Evolutionary conservation across 768 basidiomycete species (phyloP), one percentile per base, ranked within the genome.

Genomic region (Russula ochroleuca): DNA sequence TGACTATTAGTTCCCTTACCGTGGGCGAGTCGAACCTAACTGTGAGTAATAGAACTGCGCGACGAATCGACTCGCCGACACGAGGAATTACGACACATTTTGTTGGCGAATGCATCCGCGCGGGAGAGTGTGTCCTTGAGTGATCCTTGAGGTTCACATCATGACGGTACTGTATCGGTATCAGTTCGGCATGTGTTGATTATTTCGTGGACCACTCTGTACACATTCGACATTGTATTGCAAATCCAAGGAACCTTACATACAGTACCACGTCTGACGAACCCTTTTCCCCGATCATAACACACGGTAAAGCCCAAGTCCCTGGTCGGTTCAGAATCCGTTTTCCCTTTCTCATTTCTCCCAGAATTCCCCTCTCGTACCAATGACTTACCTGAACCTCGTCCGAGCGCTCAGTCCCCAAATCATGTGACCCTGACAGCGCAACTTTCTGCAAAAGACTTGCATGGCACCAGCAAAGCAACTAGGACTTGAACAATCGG

Each of bases 41-140:
- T 48, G 23, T 5, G 47, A 14, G 33, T 17, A 50, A 41, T n/a
- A 68, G 68, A 61, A 19, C 38, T 64, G 17, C 59, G 55, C 14
- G 68, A 67, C 21, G 68, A 68, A 23, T 57, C 59, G 38, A 23
- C 59, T 5, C 59, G 68, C 45, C 68, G 59, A 3, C 66, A 68
- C 41, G 66, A 67, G 35, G 62, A 67, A 50, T 43, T 68, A 37
- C 50, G 57, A 51, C 25, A 54, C 43, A 52, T 61, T n/a, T n/a
- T 68, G 49, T 54, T 67, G 43, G 68, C 68, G 28, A 55, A 56
- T 19, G 68, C 66, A 14, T 68, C 68, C n/a, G 66, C 62, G n/a
- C 62, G 68, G 40, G 68, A 67, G 48, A 68, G 68, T 35, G 21
- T 59, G 50, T 67, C 66, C 9, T 62, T 54, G 21, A 48, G 37